Conservation (phyloP, 108 stramenopile species). For the Nitzschia sp. region DNA sequence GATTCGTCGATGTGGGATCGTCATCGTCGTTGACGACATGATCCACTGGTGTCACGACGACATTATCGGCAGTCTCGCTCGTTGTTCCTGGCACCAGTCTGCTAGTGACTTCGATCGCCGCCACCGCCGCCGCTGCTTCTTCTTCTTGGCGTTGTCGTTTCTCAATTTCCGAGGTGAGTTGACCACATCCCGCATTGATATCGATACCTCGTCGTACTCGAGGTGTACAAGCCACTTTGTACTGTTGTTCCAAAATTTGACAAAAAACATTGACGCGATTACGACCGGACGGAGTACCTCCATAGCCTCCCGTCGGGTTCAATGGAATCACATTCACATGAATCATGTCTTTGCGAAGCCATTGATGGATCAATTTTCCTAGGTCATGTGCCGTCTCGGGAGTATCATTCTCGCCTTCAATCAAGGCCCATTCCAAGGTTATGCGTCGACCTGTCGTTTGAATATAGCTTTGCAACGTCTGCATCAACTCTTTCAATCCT, state of each 20-base stretch:
- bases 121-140: constrained; percentile 32
- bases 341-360: constrained; percentile 67
- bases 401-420: constrained; percentile 90
- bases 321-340: constrained; percentile 97
- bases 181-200: constrained; percentile 98
- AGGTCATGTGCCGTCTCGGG: constrained; percentile 70
- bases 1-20: constrained; percentile 3
- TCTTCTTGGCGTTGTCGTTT: constrained; percentile 38
- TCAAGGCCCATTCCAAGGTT: constrained; percentile 97
- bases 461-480: constrained; percentile 77
- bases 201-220: constrained; percentile 96
- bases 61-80: too few relatives aligned
- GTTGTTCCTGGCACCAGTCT: constrained; percentile 3
- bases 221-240: constrained; percentile 74
- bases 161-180: constrained; percentile 79
- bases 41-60: not conserved
- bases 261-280: constrained; percentile 70
- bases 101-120: not conserved
- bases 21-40: constrained; percentile 18
- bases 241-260: constrained; percentile 63
- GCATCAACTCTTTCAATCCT: constrained; percentile 86
- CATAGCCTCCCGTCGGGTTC: constrained; percentile 91
- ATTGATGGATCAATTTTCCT: constrained; percentile 57
- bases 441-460: constrained; percentile 71
- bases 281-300: constrained; percentile 57